phyloP scores from a whole-genome alignment of 441 rosid species.

The Brassica hybrid region DNA sequence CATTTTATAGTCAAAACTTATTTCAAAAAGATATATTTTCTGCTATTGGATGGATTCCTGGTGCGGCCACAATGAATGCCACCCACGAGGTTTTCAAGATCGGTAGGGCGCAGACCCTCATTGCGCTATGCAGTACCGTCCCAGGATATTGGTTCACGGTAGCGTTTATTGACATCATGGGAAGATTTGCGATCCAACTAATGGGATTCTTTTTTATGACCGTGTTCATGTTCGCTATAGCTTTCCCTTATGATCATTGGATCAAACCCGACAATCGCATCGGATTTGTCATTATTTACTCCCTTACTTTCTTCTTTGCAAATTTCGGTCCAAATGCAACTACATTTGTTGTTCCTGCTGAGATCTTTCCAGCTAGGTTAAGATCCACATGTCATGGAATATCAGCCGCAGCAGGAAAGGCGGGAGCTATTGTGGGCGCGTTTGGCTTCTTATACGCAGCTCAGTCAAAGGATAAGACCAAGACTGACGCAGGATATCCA shows the following conservation, averaged over 20 bases:
- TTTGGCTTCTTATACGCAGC: constrained; percentile 68
- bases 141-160: constrained; percentile 68
- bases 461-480: constrained; percentile 40
- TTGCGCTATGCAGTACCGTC: constrained; percentile 56
- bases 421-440: constrained; percentile 65
- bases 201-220: constrained; percentile 68
- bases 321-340: constrained; percentile 72
- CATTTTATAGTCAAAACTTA: constrained; percentile 60
- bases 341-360: constrained; percentile 65
- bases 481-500: constrained; percentile 52
- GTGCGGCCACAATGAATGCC: constrained; percentile 48
- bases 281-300: constrained; percentile 55
- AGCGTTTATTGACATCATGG: constrained; percentile 47
- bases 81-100: constrained; percentile 55
- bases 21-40: constrained; percentile 61
- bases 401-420: constrained; percentile 63
- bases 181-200: constrained; percentile 55
- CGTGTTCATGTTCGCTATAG: constrained; percentile 62
- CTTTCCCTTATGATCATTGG: constrained; percentile 61
- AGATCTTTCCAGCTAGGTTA: constrained; percentile 58
- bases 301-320: constrained; percentile 60
- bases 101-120: constrained; percentile 55
- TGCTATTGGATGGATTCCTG: constrained; percentile 55
- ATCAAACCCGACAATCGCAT: constrained; percentile 36
- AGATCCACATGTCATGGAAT: constrained; percentile 67